Conservation (phyloP, 768 basidiomycete species). For the Termitomyces sp. region DNA sequence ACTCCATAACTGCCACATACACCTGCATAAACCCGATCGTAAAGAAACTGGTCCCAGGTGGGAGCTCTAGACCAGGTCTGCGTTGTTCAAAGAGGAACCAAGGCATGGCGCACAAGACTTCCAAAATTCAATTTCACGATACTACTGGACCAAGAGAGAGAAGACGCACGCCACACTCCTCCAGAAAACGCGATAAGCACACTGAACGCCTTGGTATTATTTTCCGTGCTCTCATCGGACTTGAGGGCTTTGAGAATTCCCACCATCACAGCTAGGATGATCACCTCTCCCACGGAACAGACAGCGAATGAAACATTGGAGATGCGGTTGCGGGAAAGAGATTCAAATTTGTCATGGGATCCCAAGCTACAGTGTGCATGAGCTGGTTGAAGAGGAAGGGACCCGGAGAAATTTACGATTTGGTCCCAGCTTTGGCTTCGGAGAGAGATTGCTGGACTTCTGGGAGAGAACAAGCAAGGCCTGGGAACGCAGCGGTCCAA, state of each 20-base stretch:
- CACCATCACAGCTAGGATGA: constrained; percentile 68
- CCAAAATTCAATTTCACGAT: background rate
- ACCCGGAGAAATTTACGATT: constrained; percentile 31
- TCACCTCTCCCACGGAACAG: constrained; percentile 62
- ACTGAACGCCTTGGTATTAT: constrained; percentile 73
- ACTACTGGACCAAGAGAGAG: background rate
- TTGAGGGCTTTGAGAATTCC: constrained; percentile 67
- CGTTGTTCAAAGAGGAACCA: constrained; percentile 72
- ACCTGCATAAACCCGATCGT: constrained; percentile 69
- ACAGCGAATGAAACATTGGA: constrained; percentile 73
- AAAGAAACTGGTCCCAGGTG: constrained; percentile 45
- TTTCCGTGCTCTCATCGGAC: constrained; percentile 54
- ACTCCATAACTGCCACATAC: constrained; percentile 56
- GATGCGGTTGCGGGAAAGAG: constrained; percentile 63
- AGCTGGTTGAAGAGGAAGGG: background rate
- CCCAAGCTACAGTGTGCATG: constrained; percentile 23
- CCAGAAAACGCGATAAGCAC: constrained; percentile 76
- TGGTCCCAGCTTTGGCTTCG: constrained; percentile 33
- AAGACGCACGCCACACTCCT: constrained; percentile 60
- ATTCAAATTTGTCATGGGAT: constrained; percentile 52
- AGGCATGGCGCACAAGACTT: constrained; percentile 63
- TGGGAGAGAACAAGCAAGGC: constrained; percentile 63
- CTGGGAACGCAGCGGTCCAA: constrained; percentile 82
- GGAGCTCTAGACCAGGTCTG: constrained; percentile 57
- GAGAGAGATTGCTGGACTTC: constrained; percentile 53